These are phyloP conservation scores for Hirsutella thompsonii DNA, from an alignment of 2,329 filamentous ascomycete genomes.

Conservation along the genomic window DNA sequence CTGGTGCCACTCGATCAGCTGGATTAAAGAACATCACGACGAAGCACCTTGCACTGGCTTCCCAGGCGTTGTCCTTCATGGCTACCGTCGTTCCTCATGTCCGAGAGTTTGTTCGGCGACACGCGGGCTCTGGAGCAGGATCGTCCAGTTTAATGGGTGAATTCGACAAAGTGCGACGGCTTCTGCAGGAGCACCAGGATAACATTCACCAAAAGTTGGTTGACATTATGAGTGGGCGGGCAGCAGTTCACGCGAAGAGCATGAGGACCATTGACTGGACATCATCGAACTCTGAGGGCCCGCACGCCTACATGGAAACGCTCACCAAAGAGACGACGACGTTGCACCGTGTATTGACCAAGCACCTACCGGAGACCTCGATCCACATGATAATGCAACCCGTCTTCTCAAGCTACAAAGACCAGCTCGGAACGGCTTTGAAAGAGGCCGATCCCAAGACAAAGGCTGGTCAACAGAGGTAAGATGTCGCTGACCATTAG, in stretches of 20 bases:
- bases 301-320: conserved; percentile 73
- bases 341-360: conserved; percentile 70
- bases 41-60: conserved; percentile 84
- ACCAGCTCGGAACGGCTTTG: conserved; percentile 64
- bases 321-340: conserved; percentile 76
- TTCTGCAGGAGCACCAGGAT: conserved; percentile 80
- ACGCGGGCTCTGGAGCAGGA: conserved; percentile 40
- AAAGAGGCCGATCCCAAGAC: conserved; percentile 51
- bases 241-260: conserved; percentile 57
- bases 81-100: conserved; percentile 80
- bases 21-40: conserved; percentile 94
- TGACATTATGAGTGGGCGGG: conserved; percentile 78
- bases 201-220: conserved; percentile 88
- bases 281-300: conserved; percentile 21
- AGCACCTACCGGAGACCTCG: conserved; percentile 65
- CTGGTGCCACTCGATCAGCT: conserved; percentile 77
- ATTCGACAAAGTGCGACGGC: conserved; percentile 75
- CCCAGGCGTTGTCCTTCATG: conserved; percentile 78
- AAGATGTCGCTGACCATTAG: conserved; percentile 14
- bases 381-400: conserved; percentile 75
- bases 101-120: conserved; percentile 78
- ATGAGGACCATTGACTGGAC: conserved; percentile 72
- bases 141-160: conserved; percentile 57
- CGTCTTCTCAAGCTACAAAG: conserved; percentile 71
- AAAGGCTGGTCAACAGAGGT: conserved; percentile 59